Conservation (phyloP, 2,329 filamentous ascomycete genomes). For the Pseudocercospora macadamiae region DNA sequence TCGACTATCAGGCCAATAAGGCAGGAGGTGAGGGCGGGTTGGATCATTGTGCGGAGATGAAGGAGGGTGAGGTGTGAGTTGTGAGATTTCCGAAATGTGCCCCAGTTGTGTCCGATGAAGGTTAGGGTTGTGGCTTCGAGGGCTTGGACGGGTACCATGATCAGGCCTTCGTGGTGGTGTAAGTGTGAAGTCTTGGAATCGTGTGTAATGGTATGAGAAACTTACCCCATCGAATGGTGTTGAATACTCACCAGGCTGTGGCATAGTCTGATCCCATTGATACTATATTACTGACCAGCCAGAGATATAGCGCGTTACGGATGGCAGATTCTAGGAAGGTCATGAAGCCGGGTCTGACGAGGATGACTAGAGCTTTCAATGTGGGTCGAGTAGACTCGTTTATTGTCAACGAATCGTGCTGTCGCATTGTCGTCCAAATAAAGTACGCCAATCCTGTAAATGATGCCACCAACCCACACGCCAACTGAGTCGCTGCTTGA, state of each 20-base stretch:
- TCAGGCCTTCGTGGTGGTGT: conserved; percentile 46
- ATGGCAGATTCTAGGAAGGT: conserved; percentile 68
- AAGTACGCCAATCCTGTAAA: conserved; percentile 64
- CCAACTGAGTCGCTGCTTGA: conserved; percentile 66
- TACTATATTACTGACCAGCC: conserved; percentile 68
- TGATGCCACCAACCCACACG: conserved; percentile 62
- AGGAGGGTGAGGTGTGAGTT: conserved; percentile 15
- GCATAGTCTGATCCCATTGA: conserved; percentile 66
- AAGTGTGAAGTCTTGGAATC: not conserved
- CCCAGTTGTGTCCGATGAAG: conserved; percentile 71
- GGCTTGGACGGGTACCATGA: conserved; percentile 73
- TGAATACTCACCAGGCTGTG: conserved; percentile 74
- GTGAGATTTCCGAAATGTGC: conserved; percentile 47
- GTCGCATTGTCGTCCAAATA: conserved; percentile 46
- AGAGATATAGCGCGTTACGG: conserved; percentile 71
- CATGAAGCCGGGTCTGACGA: conserved; percentile 60
- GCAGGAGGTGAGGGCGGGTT: conserved; percentile 59
- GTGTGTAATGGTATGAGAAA: not conserved
- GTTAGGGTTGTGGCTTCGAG: conserved; percentile 67
- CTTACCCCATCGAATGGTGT: conserved; percentile 68
- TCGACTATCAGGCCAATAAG: conserved; percentile 61
- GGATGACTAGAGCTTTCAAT: conserved; percentile 50
- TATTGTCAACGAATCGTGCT: not conserved
- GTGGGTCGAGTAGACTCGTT: conserved; percentile 38
- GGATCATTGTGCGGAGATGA: conserved; percentile 43